Evolutionary conservation across 2,329 filamentous ascomycete species (phyloP).

Genomic region (Microdochium nivale): DNA sequence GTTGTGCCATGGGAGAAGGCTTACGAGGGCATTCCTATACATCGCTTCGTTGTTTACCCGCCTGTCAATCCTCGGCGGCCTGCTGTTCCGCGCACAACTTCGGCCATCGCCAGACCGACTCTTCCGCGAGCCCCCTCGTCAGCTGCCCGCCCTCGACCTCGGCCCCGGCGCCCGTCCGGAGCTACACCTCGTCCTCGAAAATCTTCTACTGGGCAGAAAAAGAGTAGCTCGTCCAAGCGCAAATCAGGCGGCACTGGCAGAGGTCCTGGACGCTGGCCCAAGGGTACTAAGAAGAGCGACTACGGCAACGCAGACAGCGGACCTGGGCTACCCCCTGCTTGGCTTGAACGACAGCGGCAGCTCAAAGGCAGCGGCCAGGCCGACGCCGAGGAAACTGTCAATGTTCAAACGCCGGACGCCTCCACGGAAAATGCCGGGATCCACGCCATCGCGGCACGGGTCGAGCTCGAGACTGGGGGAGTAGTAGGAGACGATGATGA

Average conservation of each 20-base stretch:
- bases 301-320: conserved; percentile 60
- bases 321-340: conserved; percentile 52
- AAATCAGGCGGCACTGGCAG: conserved; percentile 55
- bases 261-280: conserved; percentile 58
- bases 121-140: conserved; percentile 16
- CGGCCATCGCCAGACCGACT: conserved; percentile 22
- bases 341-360: conserved; percentile 28
- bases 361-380: conserved; percentile 1
- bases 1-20: conserved; percentile 31
- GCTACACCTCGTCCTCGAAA: neutral
- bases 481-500: neutral
- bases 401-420: conserved; percentile 28
- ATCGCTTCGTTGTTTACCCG: conserved; percentile 72
- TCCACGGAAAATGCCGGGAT: conserved; percentile 15
- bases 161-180: conserved; percentile 24
- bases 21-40: conserved; percentile 55
- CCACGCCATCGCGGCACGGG: conserved; percentile 10
- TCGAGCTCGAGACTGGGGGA: conserved; percentile 8
- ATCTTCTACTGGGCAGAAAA: conserved; percentile 19
- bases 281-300: conserved; percentile 60
- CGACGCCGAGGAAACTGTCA: conserved; percentile 13
- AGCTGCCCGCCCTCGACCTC: conserved; percentile 25
- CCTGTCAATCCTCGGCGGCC: conserved; percentile 44
- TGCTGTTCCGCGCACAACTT: conserved; percentile 34
- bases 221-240: conserved; percentile 34